Evolutionary conservation across 1,284 basidiomycete species (phyloP), one percentile per base, ranked within the genome.

Genomic region (Ganoderma resinaceum): DNA sequence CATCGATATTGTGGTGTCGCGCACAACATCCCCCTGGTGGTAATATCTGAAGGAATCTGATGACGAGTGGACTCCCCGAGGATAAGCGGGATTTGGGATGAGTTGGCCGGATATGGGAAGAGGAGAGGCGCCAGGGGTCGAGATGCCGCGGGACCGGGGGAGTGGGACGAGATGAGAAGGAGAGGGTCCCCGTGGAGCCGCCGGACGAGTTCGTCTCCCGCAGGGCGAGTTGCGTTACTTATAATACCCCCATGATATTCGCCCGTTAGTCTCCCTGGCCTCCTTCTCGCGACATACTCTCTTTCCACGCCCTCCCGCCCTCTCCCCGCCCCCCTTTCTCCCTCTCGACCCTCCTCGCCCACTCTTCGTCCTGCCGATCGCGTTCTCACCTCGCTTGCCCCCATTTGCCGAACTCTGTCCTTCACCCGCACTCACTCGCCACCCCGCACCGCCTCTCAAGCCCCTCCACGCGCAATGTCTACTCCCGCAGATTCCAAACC

Each of bases 111-210:
- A 26, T 40, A 29, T 16, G 23, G n/a, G 35, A 18, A 37, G 20
- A 11, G 20, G 14, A 23, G 37, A 11, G 23, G 20, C 37, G 58
- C 18, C 35, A 40, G 35, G 33, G 57, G 57, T 18, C 29, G 46
- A 55, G 61, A 63, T 63, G 66, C 62, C 66, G 66, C 66, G 66
- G 66, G 37, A 33, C 66, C 63, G 66, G 60, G 37, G 23, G 46
- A 57, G 37, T 62, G 62, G 58, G 59, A 68, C 49, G 55, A 52
- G 59, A 68, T 40, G 55, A 52, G 60, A 23, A 23, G 9, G 53
- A 62, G 42, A 9, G 42, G 38, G 42, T 49, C 46, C 46, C 46
- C 46, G 46, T 49, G 46, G 23, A 49, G 29, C 26, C 55, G 52
- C 60, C 66, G 43, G 16, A 9, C 46, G 35, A 62, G 42, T 63